Percentiles rank a stretch among this genome's conserved stretches.
Evolutionary conservation across 257 asterid species (phyloP).

Genomic region (Coffea canephora): DNA sequence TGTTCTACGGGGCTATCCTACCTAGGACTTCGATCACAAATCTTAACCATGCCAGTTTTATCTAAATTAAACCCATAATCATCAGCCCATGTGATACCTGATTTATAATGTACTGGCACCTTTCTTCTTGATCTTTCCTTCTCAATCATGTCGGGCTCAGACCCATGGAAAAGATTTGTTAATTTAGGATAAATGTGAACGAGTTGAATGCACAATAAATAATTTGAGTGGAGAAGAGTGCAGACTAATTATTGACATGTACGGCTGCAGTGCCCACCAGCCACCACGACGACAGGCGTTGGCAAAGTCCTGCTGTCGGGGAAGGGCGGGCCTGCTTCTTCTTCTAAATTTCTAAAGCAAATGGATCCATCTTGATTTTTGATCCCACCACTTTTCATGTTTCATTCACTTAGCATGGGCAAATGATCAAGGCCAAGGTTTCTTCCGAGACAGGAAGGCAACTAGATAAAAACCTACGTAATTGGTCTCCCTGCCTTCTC

Average conservation of each 20-base stretch:
- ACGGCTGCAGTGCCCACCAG: slow-evolving; percentile 19
- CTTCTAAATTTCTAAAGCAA: not conserved
- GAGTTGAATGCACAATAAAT: not conserved
- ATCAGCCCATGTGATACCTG: not conserved
- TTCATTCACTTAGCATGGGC: not conserved
- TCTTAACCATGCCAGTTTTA: not conserved
- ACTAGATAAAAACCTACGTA: not conserved
- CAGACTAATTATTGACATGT: slow-evolving; percentile 8
- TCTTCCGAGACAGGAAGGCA: not conserved
- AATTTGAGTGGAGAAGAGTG: not conserved
- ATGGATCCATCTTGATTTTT: not conserved
- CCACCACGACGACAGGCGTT: not conserved
- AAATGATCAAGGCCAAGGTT: too few species aligned
- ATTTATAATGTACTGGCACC: not conserved
- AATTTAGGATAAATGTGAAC: not conserved
- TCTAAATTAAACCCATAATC: not conserved
- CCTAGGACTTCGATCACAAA: not conserved
- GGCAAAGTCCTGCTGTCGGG: not conserved
- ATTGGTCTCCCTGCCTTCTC: not conserved
- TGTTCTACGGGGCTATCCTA: not conserved
- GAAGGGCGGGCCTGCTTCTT: not conserved
- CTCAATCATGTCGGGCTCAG: not conserved
- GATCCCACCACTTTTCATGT: not conserved
- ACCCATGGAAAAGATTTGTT: too few species aligned
- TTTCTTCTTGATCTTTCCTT: not conserved